Base-by-base conservation (phyloP, 805 yeast genomes). In the Pichia insulana region DNA sequence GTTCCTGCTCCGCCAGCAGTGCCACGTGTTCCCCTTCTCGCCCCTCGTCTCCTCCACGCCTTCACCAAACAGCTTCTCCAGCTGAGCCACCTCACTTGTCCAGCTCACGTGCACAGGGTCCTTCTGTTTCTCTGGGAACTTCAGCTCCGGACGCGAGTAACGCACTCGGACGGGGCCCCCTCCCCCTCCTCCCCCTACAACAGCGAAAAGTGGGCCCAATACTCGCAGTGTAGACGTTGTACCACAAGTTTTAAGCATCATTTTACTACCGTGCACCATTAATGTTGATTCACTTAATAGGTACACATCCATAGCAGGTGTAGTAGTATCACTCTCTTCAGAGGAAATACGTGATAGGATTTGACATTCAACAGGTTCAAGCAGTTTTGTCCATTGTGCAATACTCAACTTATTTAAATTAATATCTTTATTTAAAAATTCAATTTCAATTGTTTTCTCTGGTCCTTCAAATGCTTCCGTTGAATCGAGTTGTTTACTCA, bases 381-480 rank as follows among this genome's bases (percentile, higher is more conserved):
- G 71, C 55, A 90, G 68, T 17, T 68, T 62, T 40, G 31, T 28
- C 31, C 31, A 28, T 11, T 28, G 13, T 4, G 31, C 31, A 28
- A 28, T 11, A 11, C 15, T 12, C 6, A 28, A 7, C 10, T 28
- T n/a, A 11, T 28, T 28, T 12, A 28, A 11, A 11, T 28, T 28
- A 4, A 28, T 12, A 4, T 28, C 15, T 4, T 12, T 12, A 58
- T 88, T 80, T 96, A 96, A 89, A 45, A 90, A 69, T 60, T 90
- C 96, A 34, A 92, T 69, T 60, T 90, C 96, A 34, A 92, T 69
- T 44, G 90, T 69, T 63, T 90, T 92, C 63, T 90, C 97, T 27
- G 98, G 97, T 7, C 98, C 97, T 68, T 90, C 97, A 59, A 90
- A 90, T 2, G 97, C 96, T 57, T 78, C 83, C 12, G 95, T 72